These are phyloP conservation scores for Coemansia umbellata DNA, from an alignment of 192 early-diverging fungal genomes.

Conservation along the genomic window DNA sequence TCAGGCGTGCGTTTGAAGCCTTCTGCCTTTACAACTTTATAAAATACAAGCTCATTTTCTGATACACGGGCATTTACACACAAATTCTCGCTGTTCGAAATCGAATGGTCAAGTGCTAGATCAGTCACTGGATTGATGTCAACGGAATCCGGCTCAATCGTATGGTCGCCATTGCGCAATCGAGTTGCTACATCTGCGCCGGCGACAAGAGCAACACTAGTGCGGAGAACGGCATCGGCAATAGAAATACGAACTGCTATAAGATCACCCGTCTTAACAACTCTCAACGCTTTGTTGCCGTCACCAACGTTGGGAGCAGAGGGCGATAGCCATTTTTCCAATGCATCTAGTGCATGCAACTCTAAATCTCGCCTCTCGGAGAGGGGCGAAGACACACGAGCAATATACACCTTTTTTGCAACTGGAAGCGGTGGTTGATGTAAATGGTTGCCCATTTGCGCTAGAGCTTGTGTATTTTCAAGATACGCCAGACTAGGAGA, in stretches of 20 bases:
- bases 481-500: constrained; percentile 16
- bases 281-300: constrained; percentile 9
- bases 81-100: not conserved
- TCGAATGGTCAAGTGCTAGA: constrained; percentile 4
- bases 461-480: not conserved
- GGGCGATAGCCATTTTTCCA: constrained; percentile 34
- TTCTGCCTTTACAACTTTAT: constrained; percentile 30
- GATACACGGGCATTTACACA: not conserved
- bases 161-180: constrained; percentile 8
- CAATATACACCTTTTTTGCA: constrained; percentile 31
- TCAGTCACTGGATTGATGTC: constrained; percentile 31
- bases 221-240: constrained; percentile 31
- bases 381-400: constrained; percentile 42
- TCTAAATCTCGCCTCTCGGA: constrained; percentile 44
- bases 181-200: constrained; percentile 17
- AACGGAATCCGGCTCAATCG: not conserved
- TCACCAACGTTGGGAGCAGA: too few species aligned
- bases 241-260: constrained; percentile 33
- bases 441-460: not conserved
- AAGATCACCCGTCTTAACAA: constrained; percentile 37
- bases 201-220: constrained; percentile 25
- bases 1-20: constrained; percentile 18
- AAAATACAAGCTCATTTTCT: constrained; percentile 34
- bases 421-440: constrained; percentile 27
- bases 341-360: constrained; percentile 21